phyloP scores from a whole-genome alignment of 352 stramenopile genomes.

The Pythium brassicae region DNA sequence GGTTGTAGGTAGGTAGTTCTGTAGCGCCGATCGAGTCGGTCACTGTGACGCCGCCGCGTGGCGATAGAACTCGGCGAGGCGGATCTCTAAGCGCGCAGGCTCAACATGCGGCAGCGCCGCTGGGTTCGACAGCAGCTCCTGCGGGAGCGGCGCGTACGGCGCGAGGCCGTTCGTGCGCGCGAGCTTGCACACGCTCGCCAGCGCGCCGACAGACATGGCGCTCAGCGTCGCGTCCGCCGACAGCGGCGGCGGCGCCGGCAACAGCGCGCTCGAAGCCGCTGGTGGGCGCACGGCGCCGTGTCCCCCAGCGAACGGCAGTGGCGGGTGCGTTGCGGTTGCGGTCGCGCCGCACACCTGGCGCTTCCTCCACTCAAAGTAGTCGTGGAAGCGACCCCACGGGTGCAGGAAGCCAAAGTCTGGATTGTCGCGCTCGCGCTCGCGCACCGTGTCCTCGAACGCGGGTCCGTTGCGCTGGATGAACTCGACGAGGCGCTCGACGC shows the following conservation, averaged over 20 bases:
- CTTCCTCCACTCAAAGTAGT: slow-evolving; percentile 57
- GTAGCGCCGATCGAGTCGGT: neutral
- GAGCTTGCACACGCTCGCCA: slow-evolving; percentile 52
- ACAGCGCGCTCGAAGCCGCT: neutral
- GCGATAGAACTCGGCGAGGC: slow-evolving; percentile 54
- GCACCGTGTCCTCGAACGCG: slow-evolving; percentile 45
- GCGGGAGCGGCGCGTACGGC: slow-evolving; percentile 35
- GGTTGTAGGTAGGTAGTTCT: no score
- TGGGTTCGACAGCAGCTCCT: slow-evolving; percentile 28
- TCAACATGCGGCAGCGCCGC: slow-evolving; percentile 32
- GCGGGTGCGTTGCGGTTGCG: slow-evolving; percentile 1
- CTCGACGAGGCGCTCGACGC: slow-evolving; percentile 55
- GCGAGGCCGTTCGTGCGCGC: slow-evolving; percentile 27
- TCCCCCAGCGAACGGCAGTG: slow-evolving; percentile 3
- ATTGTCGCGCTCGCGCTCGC: slow-evolving; percentile 41
- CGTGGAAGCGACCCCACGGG: slow-evolving; percentile 31
- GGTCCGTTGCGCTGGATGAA: slow-evolving; percentile 55
- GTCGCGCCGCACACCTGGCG: slow-evolving; percentile 22
- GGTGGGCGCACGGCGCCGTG: neutral
- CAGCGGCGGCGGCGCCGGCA: neutral
- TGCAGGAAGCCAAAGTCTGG: slow-evolving; percentile 53
- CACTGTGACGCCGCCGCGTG: neutral
- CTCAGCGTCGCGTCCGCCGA: slow-evolving; percentile 12
- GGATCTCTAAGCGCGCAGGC: slow-evolving; percentile 44
- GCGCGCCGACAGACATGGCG: slow-evolving; percentile 33